Evolutionary conservation across 148 eudicot species (phyloP).

Genomic region (Rhododendron molle): DNA sequence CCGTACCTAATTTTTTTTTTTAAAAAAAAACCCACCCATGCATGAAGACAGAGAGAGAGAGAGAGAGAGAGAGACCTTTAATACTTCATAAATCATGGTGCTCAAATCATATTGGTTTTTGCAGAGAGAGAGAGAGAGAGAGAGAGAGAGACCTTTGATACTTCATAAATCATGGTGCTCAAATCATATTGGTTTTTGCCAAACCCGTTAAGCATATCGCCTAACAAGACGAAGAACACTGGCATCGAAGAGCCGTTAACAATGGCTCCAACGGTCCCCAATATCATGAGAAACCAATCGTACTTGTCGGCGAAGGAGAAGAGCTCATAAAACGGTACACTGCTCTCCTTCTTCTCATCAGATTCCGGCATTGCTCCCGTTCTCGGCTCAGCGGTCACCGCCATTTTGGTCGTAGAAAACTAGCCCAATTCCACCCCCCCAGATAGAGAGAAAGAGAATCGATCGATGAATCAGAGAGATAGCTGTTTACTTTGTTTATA

Average conservation of each 20-base stretch:
- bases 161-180: no score
- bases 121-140: no score
- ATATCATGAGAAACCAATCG: not conserved
- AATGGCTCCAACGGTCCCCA: not conserved
- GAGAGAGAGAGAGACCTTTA: no score
- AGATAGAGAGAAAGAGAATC: not conserved
- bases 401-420: not conserved
- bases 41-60: no score
- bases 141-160: no score
- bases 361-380: no score
- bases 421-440: not conserved
- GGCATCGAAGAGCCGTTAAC: not conserved
- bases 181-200: no score
- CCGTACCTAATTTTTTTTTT: no score
- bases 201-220: no score
- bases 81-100: no score
- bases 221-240: not conserved
- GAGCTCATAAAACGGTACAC: not conserved
- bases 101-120: no score
- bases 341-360: not conserved
- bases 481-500: not conserved
- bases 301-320: not conserved
- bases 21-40: no score
- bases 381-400: not conserved
- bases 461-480: not conserved